Base-by-base conservation (phyloP, 2,329 filamentous ascomycete genomes). In the Aquanectria penicillioides region DNA sequence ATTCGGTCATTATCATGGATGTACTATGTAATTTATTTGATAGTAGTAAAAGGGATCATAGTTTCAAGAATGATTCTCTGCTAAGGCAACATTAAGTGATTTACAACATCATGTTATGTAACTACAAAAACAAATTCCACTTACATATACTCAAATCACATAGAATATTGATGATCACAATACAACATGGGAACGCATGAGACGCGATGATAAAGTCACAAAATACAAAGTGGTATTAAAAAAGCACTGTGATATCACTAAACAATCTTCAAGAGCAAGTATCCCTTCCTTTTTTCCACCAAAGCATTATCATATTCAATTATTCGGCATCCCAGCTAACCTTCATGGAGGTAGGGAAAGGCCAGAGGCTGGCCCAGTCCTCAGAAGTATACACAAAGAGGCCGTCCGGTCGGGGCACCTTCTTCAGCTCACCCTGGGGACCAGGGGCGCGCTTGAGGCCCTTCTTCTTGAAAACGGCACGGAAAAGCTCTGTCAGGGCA, bases 401-500 rank as follows among this genome's bases (percentile, higher is more conserved):
- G 0, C 85, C 86, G 1, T 81, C 85, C 0, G 80, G 77, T 8
- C 80, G 79, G 0, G 79, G 75, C 2, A 92, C 80, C 77, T 86
- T 89, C 80, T 91, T 91, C 63, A 93, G 72, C 69, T 86, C 77
- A 0, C 90, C 90, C 74, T 90, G 86, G 1, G 83, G 76, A 0
- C 90, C 90, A 0, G 84, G 78, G 0, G 85, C 87, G 25, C 87
- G 80, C 6, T 86, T 78, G 10, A 93, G 72, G 51, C 86, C 87
- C 64, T 84, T 80, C 65, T 86, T 78, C 57, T 81, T 77, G 67
- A 89, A 90, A 2, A 92, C 75, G 1, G 84, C 83, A 43, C 89
- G 85, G 73, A 93, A 84, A 80, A 92, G 88, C 63, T 89, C 85
- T 1, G 86, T 85, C 57, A 93, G 76, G 0, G 86, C 88, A 2